Evolutionary conservation across 192 early-diverging fungal species (phyloP).

Genomic region (Linnemannia exigua): DNA sequence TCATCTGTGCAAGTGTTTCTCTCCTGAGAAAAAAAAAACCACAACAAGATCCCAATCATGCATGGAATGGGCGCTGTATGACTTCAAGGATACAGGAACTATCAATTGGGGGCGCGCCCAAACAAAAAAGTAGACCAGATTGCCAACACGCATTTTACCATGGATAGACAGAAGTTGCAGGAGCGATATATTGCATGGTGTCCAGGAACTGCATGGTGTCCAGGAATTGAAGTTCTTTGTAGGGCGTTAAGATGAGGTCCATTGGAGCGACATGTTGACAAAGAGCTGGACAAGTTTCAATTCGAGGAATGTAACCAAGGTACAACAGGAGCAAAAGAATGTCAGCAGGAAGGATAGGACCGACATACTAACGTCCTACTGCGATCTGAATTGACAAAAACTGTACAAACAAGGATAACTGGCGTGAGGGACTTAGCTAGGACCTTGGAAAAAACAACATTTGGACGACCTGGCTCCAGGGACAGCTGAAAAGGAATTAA

Average conservation of each 20-base stretch:
- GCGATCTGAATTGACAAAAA: background rate
- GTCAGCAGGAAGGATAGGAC: background rate
- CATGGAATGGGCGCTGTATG: background rate
- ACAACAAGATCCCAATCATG: background rate
- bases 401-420: background rate
- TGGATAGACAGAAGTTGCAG: too few species aligned
- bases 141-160: too few species aligned
- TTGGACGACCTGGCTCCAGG: background rate
- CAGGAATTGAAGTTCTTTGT: too few species aligned
- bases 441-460: too few species aligned
- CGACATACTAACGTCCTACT: background rate
- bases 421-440: background rate
- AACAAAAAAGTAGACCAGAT: too few species aligned
- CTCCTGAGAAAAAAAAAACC: background rate
- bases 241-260: too few species aligned
- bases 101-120: background rate
- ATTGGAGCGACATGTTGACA: background rate
- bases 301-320: background rate
- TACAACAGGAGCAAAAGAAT: background rate
- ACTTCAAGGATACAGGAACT: background rate
- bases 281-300: too few species aligned
- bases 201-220: too few species aligned
- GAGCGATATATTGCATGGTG: too few species aligned
- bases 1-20: slow-evolving; percentile 68
- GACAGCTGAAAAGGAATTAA: background rate